Base-by-base conservation (phyloP, 1,284 basidiomycete species). In the Vanrija sp. region DNA sequence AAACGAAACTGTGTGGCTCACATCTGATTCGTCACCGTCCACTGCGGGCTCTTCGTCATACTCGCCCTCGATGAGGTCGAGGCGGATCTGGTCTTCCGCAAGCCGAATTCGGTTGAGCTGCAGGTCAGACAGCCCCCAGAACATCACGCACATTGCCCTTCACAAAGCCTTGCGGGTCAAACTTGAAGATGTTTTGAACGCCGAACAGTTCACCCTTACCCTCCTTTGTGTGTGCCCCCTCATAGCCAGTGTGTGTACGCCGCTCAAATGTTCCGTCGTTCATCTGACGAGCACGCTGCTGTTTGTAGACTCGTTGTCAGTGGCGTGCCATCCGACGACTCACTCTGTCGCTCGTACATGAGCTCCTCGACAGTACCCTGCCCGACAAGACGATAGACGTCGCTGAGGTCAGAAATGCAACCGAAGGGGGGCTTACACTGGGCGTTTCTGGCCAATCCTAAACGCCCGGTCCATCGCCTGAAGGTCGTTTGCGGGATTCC, bases 301-400 rank as follows among this genome's bases (percentile, higher is more conserved):
- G 70, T 54, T 76, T 77, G 43, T 74, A 69, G 21, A 76, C 74
- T 75, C 38, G 1, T 39, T 38, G 43, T 61, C 12, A 58, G 46
- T n/a, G 34, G 9, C 2, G 8, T 6, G 3, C 16, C 18, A 3
- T 3, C 12, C 1, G 12, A 16, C 12, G 1, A 62, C 72, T 48
- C 43, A 74, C 74, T 71, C 55, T 80, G 79, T 0, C 79, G 65
- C 45, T 76, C 73, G 43, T 79, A 79, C 54, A 71, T 75, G 15
- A 75, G 59, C 64, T 79, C 77, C 54, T 81, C 80, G 21, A 81
- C 69, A 0, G 81, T 81, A 3, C 79, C 80, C 16, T 76, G 73
- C 8, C 77, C 78, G n/a, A 82, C 75, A 44, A 83, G 67, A 15
- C 80, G 79, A 57, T 80, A 78, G 0, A 82, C 81, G 19, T 78